Evolutionary conservation across 441 rosid genomes (phyloP).

Genomic region (Manihot esculenta): DNA sequence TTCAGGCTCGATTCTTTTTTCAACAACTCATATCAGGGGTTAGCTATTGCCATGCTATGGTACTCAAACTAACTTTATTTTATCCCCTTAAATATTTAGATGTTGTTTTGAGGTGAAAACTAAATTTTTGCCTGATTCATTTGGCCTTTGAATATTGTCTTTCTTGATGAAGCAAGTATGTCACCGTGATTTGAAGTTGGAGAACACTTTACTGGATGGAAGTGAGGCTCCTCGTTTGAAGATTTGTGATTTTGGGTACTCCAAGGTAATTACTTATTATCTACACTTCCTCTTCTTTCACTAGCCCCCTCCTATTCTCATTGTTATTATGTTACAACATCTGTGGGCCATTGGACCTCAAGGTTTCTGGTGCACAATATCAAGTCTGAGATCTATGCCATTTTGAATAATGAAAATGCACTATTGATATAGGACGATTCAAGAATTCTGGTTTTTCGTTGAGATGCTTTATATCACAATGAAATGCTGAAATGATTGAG

Average conservation of each 20-base stretch:
- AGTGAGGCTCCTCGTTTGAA: constrained; percentile 93
- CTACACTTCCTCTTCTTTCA: too few relatives aligned
- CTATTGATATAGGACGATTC: not conserved
- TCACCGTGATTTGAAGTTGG: constrained; percentile 94
- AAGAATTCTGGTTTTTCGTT: constrained; percentile 5
- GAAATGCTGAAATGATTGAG: not conserved
- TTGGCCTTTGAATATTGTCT: constrained; percentile 27
- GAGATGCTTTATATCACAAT: not conserved
- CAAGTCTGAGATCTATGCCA: not conserved
- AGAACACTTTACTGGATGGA: constrained; percentile 91
- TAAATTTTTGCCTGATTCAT: not conserved
- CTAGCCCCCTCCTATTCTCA: not conserved
- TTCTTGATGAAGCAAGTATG: constrained; percentile 82
- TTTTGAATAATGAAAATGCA: not conserved
- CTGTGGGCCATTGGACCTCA: not conserved
- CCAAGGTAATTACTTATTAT: constrained; percentile 64
- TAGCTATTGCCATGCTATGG: constrained; percentile 95
- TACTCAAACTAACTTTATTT: constrained; percentile 25
- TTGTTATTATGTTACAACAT: not conserved
- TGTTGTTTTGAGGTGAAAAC: constrained; percentile 7
- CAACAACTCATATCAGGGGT: constrained; percentile 99
- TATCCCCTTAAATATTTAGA: constrained; percentile 6
- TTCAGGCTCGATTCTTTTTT: constrained; percentile 96
- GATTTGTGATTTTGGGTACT: constrained; percentile 98
- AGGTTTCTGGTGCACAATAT: constrained; percentile 40